Evolutionary conservation across 768 basidiomycete species (phyloP).

Genomic region (Holtermanniella nyarrowii): DNA sequence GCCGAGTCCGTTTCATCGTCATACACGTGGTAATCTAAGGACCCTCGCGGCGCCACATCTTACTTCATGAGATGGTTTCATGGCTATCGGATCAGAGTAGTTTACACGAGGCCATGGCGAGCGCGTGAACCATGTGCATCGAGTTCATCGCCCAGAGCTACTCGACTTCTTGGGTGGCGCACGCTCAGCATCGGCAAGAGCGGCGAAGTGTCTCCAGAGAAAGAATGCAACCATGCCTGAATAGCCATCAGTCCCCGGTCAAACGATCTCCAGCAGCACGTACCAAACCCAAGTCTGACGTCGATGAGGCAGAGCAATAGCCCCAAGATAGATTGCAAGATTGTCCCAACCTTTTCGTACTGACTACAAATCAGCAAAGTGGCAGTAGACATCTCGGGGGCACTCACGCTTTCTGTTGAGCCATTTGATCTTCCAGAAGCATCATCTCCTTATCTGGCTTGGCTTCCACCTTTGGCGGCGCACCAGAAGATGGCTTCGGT

Average conservation of each 20-base stretch:
- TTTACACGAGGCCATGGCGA: too few species aligned
- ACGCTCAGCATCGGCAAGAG: conserved; percentile 12
- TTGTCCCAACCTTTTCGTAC: conserved; percentile 35
- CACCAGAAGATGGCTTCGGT: background rate
- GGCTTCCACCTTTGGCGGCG: background rate
- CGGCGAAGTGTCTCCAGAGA: conserved; percentile 31
- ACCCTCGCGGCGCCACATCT: too few species aligned
- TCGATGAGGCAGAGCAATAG: conserved; percentile 34
- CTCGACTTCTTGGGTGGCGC: background rate
- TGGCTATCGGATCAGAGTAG: too few species aligned
- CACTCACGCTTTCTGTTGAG: conserved; percentile 22
- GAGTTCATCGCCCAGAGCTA: background rate
- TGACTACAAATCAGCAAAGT: conserved; percentile 14
- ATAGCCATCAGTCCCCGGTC: background rate
- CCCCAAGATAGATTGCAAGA: conserved; percentile 36
- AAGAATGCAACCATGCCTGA: conserved; percentile 30
- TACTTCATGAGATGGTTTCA: too few species aligned
- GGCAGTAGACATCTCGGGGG: background rate
- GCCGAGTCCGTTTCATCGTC: too few species aligned
- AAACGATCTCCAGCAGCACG: conserved; percentile 2
- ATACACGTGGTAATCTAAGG: too few species aligned
- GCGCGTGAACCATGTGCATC: too few species aligned
- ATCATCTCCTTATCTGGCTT: conserved; percentile 29
- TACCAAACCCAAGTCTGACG: conserved; percentile 29
- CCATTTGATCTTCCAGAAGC: conserved; percentile 21